phyloP scores from a whole-genome alignment of 371 early-diverging fungal genomes.

The Circinella umbellata region DNA sequence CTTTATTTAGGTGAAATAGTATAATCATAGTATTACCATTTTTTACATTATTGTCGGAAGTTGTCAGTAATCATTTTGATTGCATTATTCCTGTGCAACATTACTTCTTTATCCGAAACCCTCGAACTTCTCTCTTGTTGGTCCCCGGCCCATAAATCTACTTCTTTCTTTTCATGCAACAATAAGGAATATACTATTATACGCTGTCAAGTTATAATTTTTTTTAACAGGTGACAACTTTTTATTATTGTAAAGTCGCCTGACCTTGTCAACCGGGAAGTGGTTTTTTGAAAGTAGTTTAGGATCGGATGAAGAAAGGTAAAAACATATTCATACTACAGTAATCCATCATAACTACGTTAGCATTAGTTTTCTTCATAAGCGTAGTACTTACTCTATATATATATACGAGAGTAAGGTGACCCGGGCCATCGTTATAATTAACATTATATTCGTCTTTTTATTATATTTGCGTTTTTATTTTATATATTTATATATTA shows the following conservation, averaged over 20 bases:
- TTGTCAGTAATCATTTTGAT: neutral
- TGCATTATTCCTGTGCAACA: conserved; percentile 6
- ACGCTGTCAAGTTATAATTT: neutral
- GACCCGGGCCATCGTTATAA: too few relatives aligned
- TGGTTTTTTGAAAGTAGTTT: too few relatives aligned
- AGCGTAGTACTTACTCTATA: too few relatives aligned
- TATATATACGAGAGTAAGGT: too few relatives aligned
- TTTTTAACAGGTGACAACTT: conserved; percentile 9
- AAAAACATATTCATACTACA: too few relatives aligned
- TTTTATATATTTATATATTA: too few relatives aligned
- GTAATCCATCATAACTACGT: too few relatives aligned
- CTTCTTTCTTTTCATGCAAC: neutral
- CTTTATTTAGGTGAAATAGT: neutral
- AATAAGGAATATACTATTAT: too few relatives aligned
- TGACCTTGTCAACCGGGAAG: conserved; percentile 5
- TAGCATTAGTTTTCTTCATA: too few relatives aligned
- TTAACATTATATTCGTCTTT: too few relatives aligned
- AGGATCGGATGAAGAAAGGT: too few relatives aligned
- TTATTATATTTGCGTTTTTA: too few relatives aligned
- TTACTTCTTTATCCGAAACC: conserved; percentile 1
- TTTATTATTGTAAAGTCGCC: neutral
- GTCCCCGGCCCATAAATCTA: neutral
- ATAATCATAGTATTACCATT: neutral
- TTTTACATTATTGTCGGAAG: neutral
- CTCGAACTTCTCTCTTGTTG: neutral